phyloP scores from a whole-genome alignment of 2,329 filamentous ascomycete species.

The Penicillium sp. region DNA sequence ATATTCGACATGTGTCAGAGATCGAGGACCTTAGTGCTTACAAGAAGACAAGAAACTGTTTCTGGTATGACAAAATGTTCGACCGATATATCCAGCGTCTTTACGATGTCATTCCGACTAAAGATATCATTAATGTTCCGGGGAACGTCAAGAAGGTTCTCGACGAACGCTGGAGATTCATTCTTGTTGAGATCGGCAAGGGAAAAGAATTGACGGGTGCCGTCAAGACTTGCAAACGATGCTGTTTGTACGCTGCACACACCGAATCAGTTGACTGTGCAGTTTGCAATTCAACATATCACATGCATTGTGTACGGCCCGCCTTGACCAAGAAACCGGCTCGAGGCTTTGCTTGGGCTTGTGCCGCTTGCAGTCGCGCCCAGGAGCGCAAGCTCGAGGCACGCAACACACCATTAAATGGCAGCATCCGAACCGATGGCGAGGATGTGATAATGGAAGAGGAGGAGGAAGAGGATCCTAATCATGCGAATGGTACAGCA shows the following conservation, averaged over 20 bases:
- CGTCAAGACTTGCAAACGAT: slow-evolving; percentile 92
- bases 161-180: slow-evolving; percentile 92
- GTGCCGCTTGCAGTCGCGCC: slow-evolving; percentile 88
- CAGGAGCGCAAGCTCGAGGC: slow-evolving; percentile 88
- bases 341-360: slow-evolving; percentile 95
- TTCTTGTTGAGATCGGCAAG: slow-evolving; percentile 85
- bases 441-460: slow-evolving; percentile 58
- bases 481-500: slow-evolving; percentile 45
- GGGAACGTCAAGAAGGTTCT: slow-evolving; percentile 90
- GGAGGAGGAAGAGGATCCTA: slow-evolving; percentile 60
- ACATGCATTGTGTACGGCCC: slow-evolving; percentile 95
- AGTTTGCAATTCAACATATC: slow-evolving; percentile 87
- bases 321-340: slow-evolving; percentile 91
- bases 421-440: slow-evolving; percentile 44
- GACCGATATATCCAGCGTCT: slow-evolving; percentile 97
- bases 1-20: slow-evolving; percentile 78
- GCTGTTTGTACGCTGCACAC: slow-evolving; percentile 81
- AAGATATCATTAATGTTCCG: slow-evolving; percentile 89
- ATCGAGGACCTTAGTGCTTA: slow-evolving; percentile 74
- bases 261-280: slow-evolving; percentile 96
- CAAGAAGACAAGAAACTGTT: slow-evolving; percentile 73
- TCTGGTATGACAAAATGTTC: slow-evolving; percentile 96
- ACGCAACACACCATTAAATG: slow-evolving; percentile 68
- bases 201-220: slow-evolving; percentile 92
- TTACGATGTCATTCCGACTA: slow-evolving; percentile 91